A percentile compares a stretch with the other conserved stretches of the same genome.
These are phyloP conservation scores for Camelina laxa DNA, from an alignment of 345 rosid genomes.

Conservation along the genomic window DNA sequence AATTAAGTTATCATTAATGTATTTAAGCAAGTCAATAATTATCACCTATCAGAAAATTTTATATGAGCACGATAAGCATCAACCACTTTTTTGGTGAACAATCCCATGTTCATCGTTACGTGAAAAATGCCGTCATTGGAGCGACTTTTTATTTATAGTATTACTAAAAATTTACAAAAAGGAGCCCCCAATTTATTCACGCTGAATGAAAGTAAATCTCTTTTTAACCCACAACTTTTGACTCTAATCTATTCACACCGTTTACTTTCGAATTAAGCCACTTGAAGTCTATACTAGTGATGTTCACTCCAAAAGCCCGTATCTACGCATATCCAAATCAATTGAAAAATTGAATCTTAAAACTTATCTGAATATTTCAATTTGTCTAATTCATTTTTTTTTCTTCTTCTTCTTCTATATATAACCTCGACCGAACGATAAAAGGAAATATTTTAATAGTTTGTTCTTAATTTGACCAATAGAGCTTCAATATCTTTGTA, in stretches of 20 bases:
- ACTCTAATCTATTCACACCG: slow-evolving; percentile 34
- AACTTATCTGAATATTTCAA: slow-evolving; percentile 13
- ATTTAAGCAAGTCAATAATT: slow-evolving; percentile 25
- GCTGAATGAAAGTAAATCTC: slow-evolving; percentile 20
- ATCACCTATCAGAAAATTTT: slow-evolving; percentile 20
- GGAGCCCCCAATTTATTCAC: neutral
- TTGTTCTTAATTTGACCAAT: neutral
- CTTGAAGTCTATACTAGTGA: slow-evolving; percentile 34
- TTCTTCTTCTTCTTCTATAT: neutral
- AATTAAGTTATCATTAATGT: slow-evolving; percentile 28
- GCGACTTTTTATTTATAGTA: too few relatives aligned
- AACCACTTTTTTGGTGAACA: slow-evolving; percentile 31
- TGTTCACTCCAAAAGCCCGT: slow-evolving; percentile 9
- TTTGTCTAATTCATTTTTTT: neutral
- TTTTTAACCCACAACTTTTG: slow-evolving; percentile 39
- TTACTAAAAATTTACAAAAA: neutral
- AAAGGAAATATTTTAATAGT: neutral
- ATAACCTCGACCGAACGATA: slow-evolving; percentile 1
- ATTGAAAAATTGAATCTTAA: slow-evolving; percentile 11
- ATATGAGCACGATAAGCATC: slow-evolving; percentile 30
- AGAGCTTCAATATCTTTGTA: neutral
- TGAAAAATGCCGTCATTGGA: slow-evolving; percentile 20
- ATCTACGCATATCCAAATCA: slow-evolving; percentile 18
- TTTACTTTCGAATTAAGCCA: slow-evolving; percentile 36
- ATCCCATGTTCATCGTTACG: slow-evolving; percentile 27